Conservation (phyloP, 108 stramenopile species). For the Cyclotella baltica region DNA sequence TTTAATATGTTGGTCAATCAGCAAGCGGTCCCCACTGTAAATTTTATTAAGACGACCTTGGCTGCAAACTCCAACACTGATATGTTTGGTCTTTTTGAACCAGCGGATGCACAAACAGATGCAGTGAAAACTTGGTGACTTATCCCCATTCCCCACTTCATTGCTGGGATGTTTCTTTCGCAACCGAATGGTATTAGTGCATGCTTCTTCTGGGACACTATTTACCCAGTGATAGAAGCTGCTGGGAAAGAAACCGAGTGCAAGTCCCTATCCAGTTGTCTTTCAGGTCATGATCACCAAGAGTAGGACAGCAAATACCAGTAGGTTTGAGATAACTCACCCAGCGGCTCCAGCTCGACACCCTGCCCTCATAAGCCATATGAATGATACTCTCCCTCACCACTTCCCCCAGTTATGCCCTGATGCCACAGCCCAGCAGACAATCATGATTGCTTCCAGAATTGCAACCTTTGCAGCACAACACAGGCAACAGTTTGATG, state of each 20-base stretch:
- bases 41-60: background rate
- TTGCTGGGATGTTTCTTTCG: slow-evolving; percentile 15
- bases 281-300: slow-evolving; percentile 14
- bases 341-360: slow-evolving; percentile 6
- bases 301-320: too few relatives aligned
- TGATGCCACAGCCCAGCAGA: too few relatives aligned
- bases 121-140: slow-evolving; percentile 10
- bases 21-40: slow-evolving; percentile 8
- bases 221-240: slow-evolving; percentile 12
- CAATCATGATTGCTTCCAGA: background rate
- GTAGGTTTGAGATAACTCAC: too few relatives aligned
- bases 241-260: slow-evolving; percentile 10
- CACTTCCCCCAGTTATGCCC: slow-evolving; percentile 7
- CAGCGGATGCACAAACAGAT: slow-evolving; percentile 18
- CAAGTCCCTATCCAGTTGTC: slow-evolving; percentile 12
- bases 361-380: slow-evolving; percentile 1
- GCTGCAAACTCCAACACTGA: slow-evolving; percentile 5
- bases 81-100: slow-evolving; percentile 6
- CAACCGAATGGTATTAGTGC: slow-evolving; percentile 14
- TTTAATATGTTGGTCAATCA: slow-evolving; percentile 13
- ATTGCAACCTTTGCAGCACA: slow-evolving; percentile 16
- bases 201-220: slow-evolving; percentile 13
- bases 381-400: background rate
- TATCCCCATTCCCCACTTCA: slow-evolving; percentile 25
- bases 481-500: slow-evolving; percentile 12